Conservation (phyloP, 345 rosid genomes). For the Trapa bicornis region DNA sequence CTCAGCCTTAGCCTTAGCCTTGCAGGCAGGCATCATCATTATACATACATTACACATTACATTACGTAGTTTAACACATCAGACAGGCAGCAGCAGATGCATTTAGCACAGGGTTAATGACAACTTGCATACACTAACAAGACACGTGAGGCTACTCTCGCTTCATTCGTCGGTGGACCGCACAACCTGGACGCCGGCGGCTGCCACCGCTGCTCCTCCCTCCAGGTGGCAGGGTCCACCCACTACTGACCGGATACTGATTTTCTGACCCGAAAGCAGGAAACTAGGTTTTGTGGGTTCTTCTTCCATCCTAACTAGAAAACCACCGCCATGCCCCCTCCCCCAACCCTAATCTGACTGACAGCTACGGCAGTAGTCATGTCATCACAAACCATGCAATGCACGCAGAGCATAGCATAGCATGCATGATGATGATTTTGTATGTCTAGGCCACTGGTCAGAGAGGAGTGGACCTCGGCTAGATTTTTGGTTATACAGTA, state of each 20-base stretch:
- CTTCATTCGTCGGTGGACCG: slow-evolving; percentile 22
- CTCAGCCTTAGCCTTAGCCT: no score
- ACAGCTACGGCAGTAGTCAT: not conserved
- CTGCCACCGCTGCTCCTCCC: not conserved
- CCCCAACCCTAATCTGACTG: no score
- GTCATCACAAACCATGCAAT: not conserved
- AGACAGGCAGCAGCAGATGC: no score
- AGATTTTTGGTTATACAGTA: not conserved
- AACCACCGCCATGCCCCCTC: not conserved
- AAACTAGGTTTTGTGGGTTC: no score
- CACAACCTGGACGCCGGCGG: slow-evolving; percentile 16
- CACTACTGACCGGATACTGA: not conserved
- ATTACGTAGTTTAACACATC: no score
- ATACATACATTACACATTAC: no score
- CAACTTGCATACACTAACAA: no score
- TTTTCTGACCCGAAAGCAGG: no score
- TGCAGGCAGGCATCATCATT: no score
- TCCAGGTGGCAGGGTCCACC: slow-evolving; percentile 36
- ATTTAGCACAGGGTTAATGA: no score
- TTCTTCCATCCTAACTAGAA: not conserved
- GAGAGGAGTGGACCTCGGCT: not conserved
- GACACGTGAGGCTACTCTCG: not conserved
- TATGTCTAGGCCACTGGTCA: not conserved
- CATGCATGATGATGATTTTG: not conserved
- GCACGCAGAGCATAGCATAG: no score